A percentile compares a stretch with the other conserved stretches of the same genome.
Conservation (phyloP, 2,329 filamentous ascomycete genomes). For the Colletotrichum sp. region DNA sequence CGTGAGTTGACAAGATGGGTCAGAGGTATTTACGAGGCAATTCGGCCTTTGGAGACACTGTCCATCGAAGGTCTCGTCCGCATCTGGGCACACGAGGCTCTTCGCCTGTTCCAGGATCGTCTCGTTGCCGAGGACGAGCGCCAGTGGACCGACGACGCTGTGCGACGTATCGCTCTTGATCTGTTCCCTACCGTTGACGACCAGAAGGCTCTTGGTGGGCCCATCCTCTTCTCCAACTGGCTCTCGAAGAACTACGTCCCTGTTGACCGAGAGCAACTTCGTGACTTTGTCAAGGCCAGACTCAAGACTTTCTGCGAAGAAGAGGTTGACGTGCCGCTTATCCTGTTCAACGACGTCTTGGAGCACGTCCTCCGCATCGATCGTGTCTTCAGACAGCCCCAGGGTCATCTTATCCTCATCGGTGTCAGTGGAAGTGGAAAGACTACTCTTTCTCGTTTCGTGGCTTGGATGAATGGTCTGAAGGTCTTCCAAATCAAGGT, state of each 20-base stretch:
- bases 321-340: slow-evolving; percentile 96
- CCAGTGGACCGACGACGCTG: slow-evolving; percentile 90
- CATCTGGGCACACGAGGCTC: slow-evolving; percentile 97
- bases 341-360: slow-evolving; percentile 98
- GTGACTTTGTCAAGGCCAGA: slow-evolving; percentile 96
- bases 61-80: slow-evolving; percentile 90
- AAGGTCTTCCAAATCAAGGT: slow-evolving; percentile 99
- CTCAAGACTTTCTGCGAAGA: slow-evolving; percentile 99
- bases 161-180: slow-evolving; percentile 85
- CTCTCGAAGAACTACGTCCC: slow-evolving; percentile 98
- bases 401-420: slow-evolving; percentile 97
- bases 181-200: slow-evolving; percentile 97
- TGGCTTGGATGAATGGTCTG: slow-evolving; percentile 99
- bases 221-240: slow-evolving; percentile 99
- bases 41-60: slow-evolving; percentile 87
- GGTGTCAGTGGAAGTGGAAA: slow-evolving; percentile 99
- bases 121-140: slow-evolving; percentile 93
- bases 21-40: slow-evolving; percentile 95
- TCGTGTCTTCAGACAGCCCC: slow-evolving; percentile 96
- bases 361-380: slow-evolving; percentile 99
- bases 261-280: slow-evolving; percentile 91
- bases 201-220: slow-evolving; percentile 84
- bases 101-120: slow-evolving; percentile 96
- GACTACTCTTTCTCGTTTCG: slow-evolving; percentile 95
- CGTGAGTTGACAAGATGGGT: slow-evolving; percentile 98